Percentiles rank a stretch among this genome's conserved stretches.
These are phyloP conservation scores for Aplosporella prunicola DNA, from an alignment of 2,329 filamentous ascomycete genomes.

Conservation along the genomic window DNA sequence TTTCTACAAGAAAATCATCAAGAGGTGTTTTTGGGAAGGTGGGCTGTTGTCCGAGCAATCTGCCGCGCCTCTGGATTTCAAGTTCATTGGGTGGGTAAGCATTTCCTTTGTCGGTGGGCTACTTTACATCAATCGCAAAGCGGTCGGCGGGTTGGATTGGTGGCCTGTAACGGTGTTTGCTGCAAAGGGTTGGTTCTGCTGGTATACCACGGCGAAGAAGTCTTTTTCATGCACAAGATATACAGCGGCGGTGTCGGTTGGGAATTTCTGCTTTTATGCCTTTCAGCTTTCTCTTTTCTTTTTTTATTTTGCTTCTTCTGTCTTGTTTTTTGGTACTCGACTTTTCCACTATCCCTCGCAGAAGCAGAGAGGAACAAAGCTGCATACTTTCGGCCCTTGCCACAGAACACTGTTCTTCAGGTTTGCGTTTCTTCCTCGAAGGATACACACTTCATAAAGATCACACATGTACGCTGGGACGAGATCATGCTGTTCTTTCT, in stretches of 20 bases:
- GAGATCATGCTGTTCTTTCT: slow-evolving; percentile 16
- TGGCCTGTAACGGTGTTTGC: slow-evolving; percentile 11
- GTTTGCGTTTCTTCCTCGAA: slow-evolving; percentile 5
- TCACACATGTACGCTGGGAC: slow-evolving; percentile 29
- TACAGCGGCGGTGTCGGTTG: slow-evolving; percentile 28
- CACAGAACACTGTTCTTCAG: slow-evolving; percentile 8
- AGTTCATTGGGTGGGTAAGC: slow-evolving; percentile 19
- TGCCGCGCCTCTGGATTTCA: background rate
- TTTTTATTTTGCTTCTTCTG: slow-evolving; percentile 1
- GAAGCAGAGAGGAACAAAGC: slow-evolving; percentile 10
- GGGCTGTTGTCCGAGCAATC: slow-evolving; percentile 6
- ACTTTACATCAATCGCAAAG: background rate
- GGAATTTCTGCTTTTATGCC: slow-evolving; percentile 7
- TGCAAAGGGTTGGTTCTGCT: slow-evolving; percentile 15
- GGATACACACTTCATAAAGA: slow-evolving; percentile 11
- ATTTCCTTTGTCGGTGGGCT: slow-evolving; percentile 31
- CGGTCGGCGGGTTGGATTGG: slow-evolving; percentile 6
- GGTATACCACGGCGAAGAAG: slow-evolving; percentile 32
- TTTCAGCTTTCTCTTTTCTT: slow-evolving; percentile 5
- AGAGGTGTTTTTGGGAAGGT: slow-evolving; percentile 12
- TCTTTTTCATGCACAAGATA: slow-evolving; percentile 20
- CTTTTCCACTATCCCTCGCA: too few species aligned
- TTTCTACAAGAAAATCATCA: slow-evolving; percentile 11
- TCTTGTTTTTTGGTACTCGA: slow-evolving; percentile 1
- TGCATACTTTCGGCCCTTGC: too few species aligned